Base-by-base conservation (phyloP, 345 rosid species). In the Streptanthus diversifolius region DNA sequence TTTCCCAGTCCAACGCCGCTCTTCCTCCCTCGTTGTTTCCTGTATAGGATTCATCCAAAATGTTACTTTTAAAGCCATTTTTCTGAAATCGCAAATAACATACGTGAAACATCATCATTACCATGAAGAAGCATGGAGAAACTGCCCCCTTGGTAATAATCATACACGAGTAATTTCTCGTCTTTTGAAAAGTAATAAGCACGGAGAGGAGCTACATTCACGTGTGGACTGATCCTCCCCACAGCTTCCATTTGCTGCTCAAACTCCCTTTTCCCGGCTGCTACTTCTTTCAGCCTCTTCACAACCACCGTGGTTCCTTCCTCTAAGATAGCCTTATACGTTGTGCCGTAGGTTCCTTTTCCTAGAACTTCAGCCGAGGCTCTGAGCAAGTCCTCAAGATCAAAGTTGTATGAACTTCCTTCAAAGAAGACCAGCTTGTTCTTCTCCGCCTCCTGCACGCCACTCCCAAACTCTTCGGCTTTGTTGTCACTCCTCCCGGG, bases 291-390 rank as follows among this genome's bases (percentile, higher is more conserved):
- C 71, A 91, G 66, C 82, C 96, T 85, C 86, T 91, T 95, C 79
- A 91, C 97, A 14, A 86, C 99, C 73, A 90, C 95, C 0, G 83
- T 82, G 22, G 84, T 88, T 62, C 96, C 99, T 25, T 95, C 97
- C 74, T 95, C 99, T 80, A 91, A 77, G 66, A 86, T 81, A 59
- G 96, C 99, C 79, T 95, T 95, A 70, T 95, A 95, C 24, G 95
- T 88, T 21, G 96, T 95, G 14, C 99, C 99, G 56, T 84, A 87
- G 77, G 86, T 91, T 45, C 99, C 99, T 84, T 95, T 91, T 17
- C 99, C 99, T 5, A 95, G 78, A 63, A 95, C 97, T 82, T 91
- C 96, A 48, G 99, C 97, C 0, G 99, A 95, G 70, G 99, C 99
- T 82, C 95, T 86, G 36, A 95, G 78, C 70, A 95, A 74, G 77